These are phyloP conservation scores for Graphilbum sp. DNA, from an alignment of 2,329 filamentous ascomycete species.

Conservation along the genomic window DNA sequence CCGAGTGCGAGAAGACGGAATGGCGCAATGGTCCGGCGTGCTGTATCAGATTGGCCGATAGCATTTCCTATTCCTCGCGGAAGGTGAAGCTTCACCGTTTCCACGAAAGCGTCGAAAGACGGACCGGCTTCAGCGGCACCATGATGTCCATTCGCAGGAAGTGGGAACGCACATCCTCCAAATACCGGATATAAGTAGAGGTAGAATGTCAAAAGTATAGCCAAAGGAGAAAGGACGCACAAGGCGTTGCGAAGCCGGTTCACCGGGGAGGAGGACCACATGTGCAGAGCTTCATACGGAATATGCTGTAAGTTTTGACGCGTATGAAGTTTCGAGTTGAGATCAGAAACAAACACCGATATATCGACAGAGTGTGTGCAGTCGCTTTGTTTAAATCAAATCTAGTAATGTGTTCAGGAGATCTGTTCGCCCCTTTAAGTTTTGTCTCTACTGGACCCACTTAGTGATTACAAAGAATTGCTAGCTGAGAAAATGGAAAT, in stretches of 20 bases:
- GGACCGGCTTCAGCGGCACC: no score
- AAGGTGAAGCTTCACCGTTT: slow-evolving; percentile 23
- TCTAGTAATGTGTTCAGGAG: no score
- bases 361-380: no score
- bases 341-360: no score
- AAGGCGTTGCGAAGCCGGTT: slow-evolving; percentile 39
- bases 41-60: slow-evolving; percentile 2
- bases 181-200: slow-evolving; percentile 81
- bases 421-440: no score
- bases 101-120: slow-evolving; percentile 17
- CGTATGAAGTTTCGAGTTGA: no score
- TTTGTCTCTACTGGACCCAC: no score
- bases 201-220: slow-evolving; percentile 55
- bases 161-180: slow-evolving; percentile 64
- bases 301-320: not conserved
- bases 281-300: slow-evolving; percentile 20
- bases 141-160: slow-evolving; percentile 18
- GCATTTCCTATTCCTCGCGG: not conserved
- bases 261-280: slow-evolving; percentile 27
- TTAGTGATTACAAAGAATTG: no score
- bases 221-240: slow-evolving; percentile 44
- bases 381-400: no score
- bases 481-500: not conserved
- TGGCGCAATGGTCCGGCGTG: slow-evolving; percentile 35
- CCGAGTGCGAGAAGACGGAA: slow-evolving; percentile 79